Evolutionary conservation across 208 protist species (phyloP), one percentile per base, ranked within the genome.

Genomic region (Acanthamoeba culbertsoni): DNA sequence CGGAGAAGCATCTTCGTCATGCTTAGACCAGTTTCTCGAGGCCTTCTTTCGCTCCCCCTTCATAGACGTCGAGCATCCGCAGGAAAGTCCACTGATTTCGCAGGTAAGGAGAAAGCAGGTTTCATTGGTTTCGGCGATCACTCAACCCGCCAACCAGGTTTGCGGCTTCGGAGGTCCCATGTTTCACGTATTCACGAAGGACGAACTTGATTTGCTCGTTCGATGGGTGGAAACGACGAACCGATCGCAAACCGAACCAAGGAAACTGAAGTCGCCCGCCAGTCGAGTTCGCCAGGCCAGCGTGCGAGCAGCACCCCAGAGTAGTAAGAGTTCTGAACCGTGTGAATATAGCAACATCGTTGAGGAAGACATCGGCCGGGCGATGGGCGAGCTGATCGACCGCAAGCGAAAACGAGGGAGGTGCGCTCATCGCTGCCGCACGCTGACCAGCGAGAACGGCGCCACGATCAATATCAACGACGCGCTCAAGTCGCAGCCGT

Each of bases 111-210:
- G 12, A n/a, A 4, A 5, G 20, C 55, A 33, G 55, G 31, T 26
- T 7, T 63, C 55, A 28, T 4, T 26, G 12, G 5, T 4, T 26
- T 4, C 12, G 12, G 10, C 35, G 12, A 42, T 55, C 18, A 42
- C 40, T 14, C 14, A 35, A 8, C 46, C 46, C 18, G 8, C 46
- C 14, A 8, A 18, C 37, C 28, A 62, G 79, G 43, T 91, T 28
- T 91, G 86, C 28, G 86, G 86, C 10, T 91, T 91, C 86, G 86
- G 86, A 2, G 86, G 86, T 0, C 53, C 86, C 28, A 91, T 91
- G 86, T 91, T 63, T 53, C 62, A 73, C 18, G 71, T 91, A 35
- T 91, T 91, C 86, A 91, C 86, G 31, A 43, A 68, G 33, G 86
- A 65, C 62, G 86, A 91, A 65, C 42, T 91, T 45, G 86, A 46